A percentile compares a stretch with the other conserved stretches of the same genome.
phyloP scores from a whole-genome alignment of 345 rosid species.

The Eucalyptus cloeziana region DNA sequence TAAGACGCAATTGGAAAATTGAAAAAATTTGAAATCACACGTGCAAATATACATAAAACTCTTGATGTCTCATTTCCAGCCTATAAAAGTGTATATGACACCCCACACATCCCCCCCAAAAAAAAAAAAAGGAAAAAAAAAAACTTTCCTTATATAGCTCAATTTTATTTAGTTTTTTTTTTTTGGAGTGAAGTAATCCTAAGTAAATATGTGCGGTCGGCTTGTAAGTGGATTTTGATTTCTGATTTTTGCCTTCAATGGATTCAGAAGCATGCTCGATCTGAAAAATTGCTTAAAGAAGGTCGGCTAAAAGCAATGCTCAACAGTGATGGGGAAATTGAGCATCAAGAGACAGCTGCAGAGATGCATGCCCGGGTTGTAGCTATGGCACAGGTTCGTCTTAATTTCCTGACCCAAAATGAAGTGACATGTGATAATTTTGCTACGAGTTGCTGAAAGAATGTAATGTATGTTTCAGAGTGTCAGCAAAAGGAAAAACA shows the following conservation, averaged over 20 bases:
- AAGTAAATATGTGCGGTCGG: background rate
- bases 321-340: conserved; percentile 53
- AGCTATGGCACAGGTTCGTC: conserved; percentile 29
- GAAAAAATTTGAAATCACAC: background rate
- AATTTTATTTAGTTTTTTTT: background rate
- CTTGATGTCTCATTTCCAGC: background rate
- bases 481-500: conserved; percentile 8
- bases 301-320: conserved; percentile 51
- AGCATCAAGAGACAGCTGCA: conserved; percentile 50
- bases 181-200: background rate
- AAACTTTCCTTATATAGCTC: background rate
- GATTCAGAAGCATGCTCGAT: conserved; percentile 50
- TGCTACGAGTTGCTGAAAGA: background rate
- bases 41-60: background rate
- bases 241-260: background rate
- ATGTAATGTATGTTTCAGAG: background rate
- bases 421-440: background rate
- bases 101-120: too few species aligned
- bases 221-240: background rate
- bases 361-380: conserved; percentile 42
- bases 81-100: background rate
- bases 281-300: conserved; percentile 55
- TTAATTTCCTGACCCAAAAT: background rate
- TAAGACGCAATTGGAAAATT: background rate
- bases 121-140: too few species aligned